Base-by-base conservation (phyloP, 2,329 filamentous ascomycete species). In the Colletotrichum somersetense region DNA sequence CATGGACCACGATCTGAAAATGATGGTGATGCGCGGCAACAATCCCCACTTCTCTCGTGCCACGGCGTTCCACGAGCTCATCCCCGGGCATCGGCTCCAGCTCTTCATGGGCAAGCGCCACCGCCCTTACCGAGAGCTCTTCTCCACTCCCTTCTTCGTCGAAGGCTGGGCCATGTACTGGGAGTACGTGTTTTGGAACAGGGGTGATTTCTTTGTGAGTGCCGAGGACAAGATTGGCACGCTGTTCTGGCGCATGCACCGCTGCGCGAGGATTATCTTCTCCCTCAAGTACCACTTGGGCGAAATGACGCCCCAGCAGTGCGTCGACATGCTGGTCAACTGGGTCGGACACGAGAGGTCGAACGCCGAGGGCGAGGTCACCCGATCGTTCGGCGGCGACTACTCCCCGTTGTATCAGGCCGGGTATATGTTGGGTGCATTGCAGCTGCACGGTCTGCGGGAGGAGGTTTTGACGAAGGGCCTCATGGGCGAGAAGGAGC, bases 121-220 rank as follows among this genome's bases (percentile, higher is more conserved):
- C 71, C 83, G 82, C 23, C 82, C 84, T 3, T 87, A 90, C 77
- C 84, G 88, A 6, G 77, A 78, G 26, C 75, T 89, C 8, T 90
- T 90, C 77, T 78, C 81, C 40, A 90, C 88, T 1, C 87, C 88
- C 0, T 90, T 91, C 75, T 89, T 84, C 80, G 84, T 88, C 48
- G 89, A 91, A 77, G 89, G 89, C 23, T 90, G 88, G 88, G 86
- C 88, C 12, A 83, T 89, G 74, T 91, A 91, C 77, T 90, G 88
- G 88, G 89, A 91, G 79, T 81, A 89, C 75, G 77, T 89, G 23
- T 81, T 91, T 20, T 91, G 88, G 87, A 78, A 86, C 53, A 82
- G 86, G 38, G 83, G 83, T 40, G 83, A 85, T 74, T 90, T 89
- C 75, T 83, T 85, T 67, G 79, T 80, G 5, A 81, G 82, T 0